Evolutionary conservation across 805 yeast genomes (phyloP).

Genomic region (Blastobotrys terrestris): DNA sequence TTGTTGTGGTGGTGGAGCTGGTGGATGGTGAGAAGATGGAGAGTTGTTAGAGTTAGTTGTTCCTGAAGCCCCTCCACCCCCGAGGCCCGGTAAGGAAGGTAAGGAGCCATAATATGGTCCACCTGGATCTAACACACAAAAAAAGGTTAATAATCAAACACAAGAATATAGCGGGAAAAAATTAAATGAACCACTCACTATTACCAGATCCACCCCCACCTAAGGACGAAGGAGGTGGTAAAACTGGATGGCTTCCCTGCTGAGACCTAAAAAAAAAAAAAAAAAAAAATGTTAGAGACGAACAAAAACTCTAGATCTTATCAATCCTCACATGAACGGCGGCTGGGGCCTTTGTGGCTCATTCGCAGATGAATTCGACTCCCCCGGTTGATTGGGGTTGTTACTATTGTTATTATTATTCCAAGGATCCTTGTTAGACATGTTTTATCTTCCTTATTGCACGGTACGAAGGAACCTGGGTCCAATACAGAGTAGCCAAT

Average conservation of each 20-base stretch:
- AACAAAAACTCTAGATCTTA: not conserved
- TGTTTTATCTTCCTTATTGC: too few species aligned
- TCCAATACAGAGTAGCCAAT: too few species aligned
- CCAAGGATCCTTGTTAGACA: constrained; percentile 14
- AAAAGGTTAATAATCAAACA: not conserved
- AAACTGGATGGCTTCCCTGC: constrained; percentile 28
- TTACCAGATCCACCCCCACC: constrained; percentile 12
- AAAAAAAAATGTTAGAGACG: constrained; percentile 6
- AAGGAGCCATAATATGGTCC: constrained; percentile 23
- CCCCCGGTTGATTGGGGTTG: too few species aligned
- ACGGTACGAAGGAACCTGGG: too few species aligned
- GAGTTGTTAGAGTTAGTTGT: constrained; percentile 11
- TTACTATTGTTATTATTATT: constrained; percentile 8
- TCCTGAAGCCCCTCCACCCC: constrained; percentile 12
- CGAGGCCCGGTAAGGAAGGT: constrained; percentile 19
- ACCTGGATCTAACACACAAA: not conserved
- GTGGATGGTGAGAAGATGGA: constrained; percentile 7
- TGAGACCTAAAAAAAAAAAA: constrained; percentile 19
- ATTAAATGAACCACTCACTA: not conserved
- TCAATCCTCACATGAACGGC: constrained; percentile 24
- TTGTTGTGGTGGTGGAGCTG: constrained; percentile 7
- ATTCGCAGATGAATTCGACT: constrained; percentile 11
- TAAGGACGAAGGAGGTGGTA: constrained; percentile 30
- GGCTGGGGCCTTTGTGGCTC: constrained; percentile 19
- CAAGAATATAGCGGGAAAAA: too few species aligned